Percentiles rank a stretch among this genome's conserved stretches.
Evolutionary conservation across 129 eudicot genomes (phyloP).

Genomic region (Glebionis coronaria): DNA sequence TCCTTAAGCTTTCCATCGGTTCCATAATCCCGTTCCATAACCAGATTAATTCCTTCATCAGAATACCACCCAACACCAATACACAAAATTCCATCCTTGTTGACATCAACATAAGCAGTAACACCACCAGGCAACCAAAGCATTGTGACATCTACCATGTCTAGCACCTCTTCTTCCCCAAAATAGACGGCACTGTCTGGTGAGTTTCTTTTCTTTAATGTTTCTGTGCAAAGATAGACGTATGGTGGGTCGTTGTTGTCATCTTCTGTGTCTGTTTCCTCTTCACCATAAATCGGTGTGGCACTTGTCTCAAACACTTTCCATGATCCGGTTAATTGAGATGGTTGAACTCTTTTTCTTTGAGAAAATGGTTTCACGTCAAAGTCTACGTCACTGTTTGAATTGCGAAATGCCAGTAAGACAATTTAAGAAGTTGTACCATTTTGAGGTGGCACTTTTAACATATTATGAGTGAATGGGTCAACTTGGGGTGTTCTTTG

Average conservation of each 20-base stretch:
- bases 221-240: constrained; percentile 87
- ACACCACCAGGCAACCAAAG: constrained; percentile 98
- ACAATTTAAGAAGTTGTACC: background rate
- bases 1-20: constrained; percentile 90
- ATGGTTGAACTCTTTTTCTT: constrained; percentile 73
- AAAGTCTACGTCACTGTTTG: constrained; percentile 61
- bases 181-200: constrained; percentile 71
- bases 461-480: background rate
- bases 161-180: constrained; percentile 87
- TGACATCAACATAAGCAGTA: constrained; percentile 77
- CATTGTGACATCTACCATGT: constrained; percentile 75
- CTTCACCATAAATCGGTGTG: constrained; percentile 64
- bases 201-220: constrained; percentile 70
- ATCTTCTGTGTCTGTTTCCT: constrained; percentile 43
- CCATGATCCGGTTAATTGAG: constrained; percentile 76
- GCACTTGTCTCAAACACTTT: constrained; percentile 95
- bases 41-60: constrained; percentile 91
- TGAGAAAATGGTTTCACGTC: constrained; percentile 87
- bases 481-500: background rate
- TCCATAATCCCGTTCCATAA: constrained; percentile 99
- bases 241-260: constrained; percentile 48
- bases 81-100: constrained; percentile 80
- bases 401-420: background rate
- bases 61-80: constrained; percentile 99
- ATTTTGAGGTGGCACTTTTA: background rate